Evolutionary conservation across 768 basidiomycete species (phyloP).

Genomic region (Mycena crocata): DNA sequence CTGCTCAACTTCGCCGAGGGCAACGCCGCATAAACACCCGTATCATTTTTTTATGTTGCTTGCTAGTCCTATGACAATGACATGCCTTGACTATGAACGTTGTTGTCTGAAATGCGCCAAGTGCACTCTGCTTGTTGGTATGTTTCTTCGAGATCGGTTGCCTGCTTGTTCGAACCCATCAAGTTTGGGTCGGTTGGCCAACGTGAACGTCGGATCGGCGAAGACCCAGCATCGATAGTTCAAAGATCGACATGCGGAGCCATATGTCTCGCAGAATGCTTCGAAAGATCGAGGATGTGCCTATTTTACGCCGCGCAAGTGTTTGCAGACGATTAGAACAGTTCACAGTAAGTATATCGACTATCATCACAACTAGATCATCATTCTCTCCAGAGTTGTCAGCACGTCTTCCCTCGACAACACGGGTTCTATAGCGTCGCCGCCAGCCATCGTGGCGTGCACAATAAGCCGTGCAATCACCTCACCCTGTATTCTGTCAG

Average conservation of each 20-base stretch:
- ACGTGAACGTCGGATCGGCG: too few relatives aligned
- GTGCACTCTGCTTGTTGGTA: neutral
- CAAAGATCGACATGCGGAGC: too few relatives aligned
- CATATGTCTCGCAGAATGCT: too few relatives aligned
- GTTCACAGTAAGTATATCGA: too few relatives aligned
- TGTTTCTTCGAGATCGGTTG: neutral
- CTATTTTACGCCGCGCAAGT: too few relatives aligned
- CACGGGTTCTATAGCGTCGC: conserved; percentile 22
- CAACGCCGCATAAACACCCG: conserved; percentile 63
- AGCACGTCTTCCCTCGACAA: conserved; percentile 54
- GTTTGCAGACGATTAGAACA: too few relatives aligned
- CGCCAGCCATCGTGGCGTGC: conserved; percentile 61
- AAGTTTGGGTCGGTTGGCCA: too few relatives aligned
- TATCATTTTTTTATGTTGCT: conserved; percentile 18
- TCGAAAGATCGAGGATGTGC: too few relatives aligned
- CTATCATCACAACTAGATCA: conserved; percentile 37
- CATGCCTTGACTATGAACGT: conserved; percentile 24
- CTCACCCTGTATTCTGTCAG: conserved; percentile 67
- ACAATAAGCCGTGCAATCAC: conserved; percentile 82
- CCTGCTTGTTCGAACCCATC: neutral
- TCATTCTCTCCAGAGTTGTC: conserved; percentile 56
- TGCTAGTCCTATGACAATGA: conserved; percentile 23
- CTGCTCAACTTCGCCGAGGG: conserved; percentile 89
- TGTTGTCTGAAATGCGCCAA: neutral
- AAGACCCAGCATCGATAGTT: neutral